Percentiles rank a stretch among this genome's conserved stretches.
Evolutionary conservation across 1,139 yeast genomes (phyloP).

Genomic region (Citeromyces siamensis): DNA sequence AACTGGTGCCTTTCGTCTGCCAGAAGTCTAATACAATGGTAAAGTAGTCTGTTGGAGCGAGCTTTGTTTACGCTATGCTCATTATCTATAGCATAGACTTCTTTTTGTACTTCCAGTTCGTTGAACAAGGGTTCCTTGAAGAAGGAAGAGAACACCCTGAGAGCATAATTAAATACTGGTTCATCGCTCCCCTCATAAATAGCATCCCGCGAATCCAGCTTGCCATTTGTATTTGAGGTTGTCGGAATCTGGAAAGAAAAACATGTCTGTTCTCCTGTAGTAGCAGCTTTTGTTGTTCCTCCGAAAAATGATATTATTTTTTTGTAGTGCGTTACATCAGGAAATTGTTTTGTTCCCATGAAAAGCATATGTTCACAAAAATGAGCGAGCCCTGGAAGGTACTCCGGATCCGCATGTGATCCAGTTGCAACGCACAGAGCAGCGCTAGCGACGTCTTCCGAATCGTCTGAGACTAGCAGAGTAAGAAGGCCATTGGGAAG

Average conservation of each 20-base stretch:
- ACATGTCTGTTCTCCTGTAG: conserved; percentile 52
- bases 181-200: conserved; percentile 12
- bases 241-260: conserved; percentile 50
- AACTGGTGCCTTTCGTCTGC: conserved; percentile 31
- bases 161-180: conserved; percentile 27
- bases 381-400: conserved; percentile 54
- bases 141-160: conserved; percentile 38
- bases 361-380: conserved; percentile 61
- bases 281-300: conserved; percentile 53
- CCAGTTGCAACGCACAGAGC: conserved; percentile 49
- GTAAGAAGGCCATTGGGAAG: conserved; percentile 40
- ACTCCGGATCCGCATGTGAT: conserved; percentile 46
- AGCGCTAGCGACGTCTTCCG: conserved; percentile 29
- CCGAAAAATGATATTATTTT: conserved; percentile 30
- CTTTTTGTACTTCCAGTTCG: conserved; percentile 28
- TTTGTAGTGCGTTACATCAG: conserved; percentile 32
- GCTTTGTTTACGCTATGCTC: conserved; percentile 45
- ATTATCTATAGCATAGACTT: conserved; percentile 46
- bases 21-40: conserved; percentile 44
- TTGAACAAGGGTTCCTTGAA: conserved; percentile 39
- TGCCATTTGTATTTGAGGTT: conserved; percentile 12
- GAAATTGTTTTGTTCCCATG: conserved; percentile 42
- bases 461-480: conserved; percentile 46
- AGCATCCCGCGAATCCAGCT: conserved; percentile 10
- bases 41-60: conserved; percentile 30